Evolutionary conservation across 176 grass and related monocot genomes (phyloP).

Genomic region (Musa troglodytarum): DNA sequence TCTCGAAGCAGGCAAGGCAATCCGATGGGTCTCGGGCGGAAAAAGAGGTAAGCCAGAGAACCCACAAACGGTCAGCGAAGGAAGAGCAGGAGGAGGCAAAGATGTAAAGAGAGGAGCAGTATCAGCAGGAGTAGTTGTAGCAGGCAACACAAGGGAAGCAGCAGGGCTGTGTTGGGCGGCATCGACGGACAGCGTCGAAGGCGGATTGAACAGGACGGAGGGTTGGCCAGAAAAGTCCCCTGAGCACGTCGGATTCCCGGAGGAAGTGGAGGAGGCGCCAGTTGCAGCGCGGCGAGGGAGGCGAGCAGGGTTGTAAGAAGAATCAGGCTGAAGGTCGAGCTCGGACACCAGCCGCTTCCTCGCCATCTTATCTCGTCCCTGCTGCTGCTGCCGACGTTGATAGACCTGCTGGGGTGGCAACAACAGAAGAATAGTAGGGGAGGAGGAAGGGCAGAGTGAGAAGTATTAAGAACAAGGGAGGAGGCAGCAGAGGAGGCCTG

Average conservation of each 20-base stretch:
- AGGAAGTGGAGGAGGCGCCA: neutral
- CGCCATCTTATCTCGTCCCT: constrained; percentile 37
- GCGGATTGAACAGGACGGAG: constrained; percentile 15
- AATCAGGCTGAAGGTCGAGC: constrained; percentile 39
- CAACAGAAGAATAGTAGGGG: neutral
- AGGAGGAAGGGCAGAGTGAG: neutral
- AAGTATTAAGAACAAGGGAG: neutral
- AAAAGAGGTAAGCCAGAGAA: constrained; percentile 43
- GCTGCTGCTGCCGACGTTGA: neutral
- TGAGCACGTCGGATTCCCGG: neutral
- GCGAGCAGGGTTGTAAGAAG: constrained; percentile 23
- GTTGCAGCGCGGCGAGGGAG: constrained; percentile 25
- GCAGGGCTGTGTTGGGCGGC: neutral
- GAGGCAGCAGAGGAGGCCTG: neutral
- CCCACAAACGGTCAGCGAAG: constrained; percentile 36
- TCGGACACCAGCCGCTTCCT: constrained; percentile 73
- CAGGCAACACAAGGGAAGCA: constrained; percentile 18
- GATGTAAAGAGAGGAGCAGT: constrained; percentile 16
- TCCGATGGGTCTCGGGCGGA: constrained; percentile 19
- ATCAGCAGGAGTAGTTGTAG: neutral
- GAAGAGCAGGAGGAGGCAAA: constrained; percentile 32
- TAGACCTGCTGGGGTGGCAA: neutral
- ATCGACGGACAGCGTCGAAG: neutral
- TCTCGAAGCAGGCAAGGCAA: constrained; percentile 21
- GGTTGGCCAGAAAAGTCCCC: constrained; percentile 6